A percentile compares a stretch with the other conserved stretches of the same genome.
Evolutionary conservation across 2,329 filamentous ascomycete genomes (phyloP).

Genomic region (Zalaria obscura): DNA sequence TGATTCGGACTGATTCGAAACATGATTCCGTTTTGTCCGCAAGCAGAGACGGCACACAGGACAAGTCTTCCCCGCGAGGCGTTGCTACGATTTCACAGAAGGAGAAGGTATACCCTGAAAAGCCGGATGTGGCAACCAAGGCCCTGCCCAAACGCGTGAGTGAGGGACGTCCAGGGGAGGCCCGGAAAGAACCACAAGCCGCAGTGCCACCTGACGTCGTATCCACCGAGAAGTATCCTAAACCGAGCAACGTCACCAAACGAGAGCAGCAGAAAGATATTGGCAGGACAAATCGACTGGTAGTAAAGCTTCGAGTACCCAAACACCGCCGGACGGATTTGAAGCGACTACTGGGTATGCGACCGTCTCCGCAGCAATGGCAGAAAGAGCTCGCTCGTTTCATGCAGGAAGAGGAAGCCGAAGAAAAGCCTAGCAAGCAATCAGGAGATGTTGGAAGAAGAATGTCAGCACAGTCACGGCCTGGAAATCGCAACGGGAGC

Average conservation of each 20-base stretch:
- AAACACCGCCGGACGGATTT: background rate
- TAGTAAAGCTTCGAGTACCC: background rate
- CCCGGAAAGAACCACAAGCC: too few species aligned
- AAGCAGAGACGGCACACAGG: background rate
- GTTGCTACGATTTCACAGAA: background rate
- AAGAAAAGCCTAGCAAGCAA: background rate
- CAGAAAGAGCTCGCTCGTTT: background rate
- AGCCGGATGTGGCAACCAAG: too few species aligned
- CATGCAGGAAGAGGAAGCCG: background rate
- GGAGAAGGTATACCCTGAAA: too few species aligned
- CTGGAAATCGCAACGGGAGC: background rate
- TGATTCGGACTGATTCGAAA: constrained; percentile 3
- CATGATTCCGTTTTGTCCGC: constrained; percentile 1
- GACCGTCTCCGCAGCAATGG: background rate
- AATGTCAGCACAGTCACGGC: too few species aligned
- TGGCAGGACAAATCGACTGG: too few species aligned
- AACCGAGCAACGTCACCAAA: too few species aligned
- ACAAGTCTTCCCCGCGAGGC: background rate
- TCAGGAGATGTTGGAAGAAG: background rate
- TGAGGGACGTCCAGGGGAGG: too few species aligned
- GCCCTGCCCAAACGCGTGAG: too few species aligned
- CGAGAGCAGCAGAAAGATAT: too few species aligned
- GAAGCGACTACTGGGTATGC: background rate
- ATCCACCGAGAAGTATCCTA: too few species aligned
- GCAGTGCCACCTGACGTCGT: too few species aligned